phyloP scores from a whole-genome alignment of 768 basidiomycete species.

The Naematelia aurantialba region DNA sequence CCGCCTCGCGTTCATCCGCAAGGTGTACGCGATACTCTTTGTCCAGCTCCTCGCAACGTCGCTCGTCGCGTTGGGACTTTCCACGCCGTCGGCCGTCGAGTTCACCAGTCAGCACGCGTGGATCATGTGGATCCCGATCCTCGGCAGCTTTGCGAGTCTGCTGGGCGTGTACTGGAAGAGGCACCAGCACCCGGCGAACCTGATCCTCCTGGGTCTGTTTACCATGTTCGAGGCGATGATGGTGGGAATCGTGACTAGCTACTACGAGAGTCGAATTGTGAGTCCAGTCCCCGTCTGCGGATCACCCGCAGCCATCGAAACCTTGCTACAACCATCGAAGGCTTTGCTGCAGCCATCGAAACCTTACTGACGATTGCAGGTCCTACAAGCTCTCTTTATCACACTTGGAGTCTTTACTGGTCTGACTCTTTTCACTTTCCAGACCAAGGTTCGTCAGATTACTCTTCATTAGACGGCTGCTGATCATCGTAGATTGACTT shows the following conservation, averaged over 20 bases:
- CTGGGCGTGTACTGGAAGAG: slow-evolving; percentile 86
- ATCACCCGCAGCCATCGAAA: not conserved
- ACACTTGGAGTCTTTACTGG: slow-evolving; percentile 91
- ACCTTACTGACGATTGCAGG: slow-evolving; percentile 52
- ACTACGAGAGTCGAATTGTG: slow-evolving; percentile 47
- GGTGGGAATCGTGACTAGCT: slow-evolving; percentile 71
- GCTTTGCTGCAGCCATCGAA: slow-evolving; percentile 37
- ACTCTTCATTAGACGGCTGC: not conserved
- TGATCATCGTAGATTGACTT: slow-evolving; percentile 72
- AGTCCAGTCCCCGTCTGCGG: slow-evolving; percentile 58
- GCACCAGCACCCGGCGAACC: slow-evolving; percentile 81
- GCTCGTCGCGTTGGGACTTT: slow-evolving; percentile 69
- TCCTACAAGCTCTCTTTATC: slow-evolving; percentile 86
- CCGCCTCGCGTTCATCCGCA: slow-evolving; percentile 73
- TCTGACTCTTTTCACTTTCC: slow-evolving; percentile 88
- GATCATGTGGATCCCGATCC: slow-evolving; percentile 52
- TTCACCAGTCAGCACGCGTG: slow-evolving; percentile 78
- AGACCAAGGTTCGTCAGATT: slow-evolving; percentile 68
- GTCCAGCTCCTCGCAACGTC: slow-evolving; percentile 63
- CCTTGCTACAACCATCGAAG: slow-evolving; percentile 59
- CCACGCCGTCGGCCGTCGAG: slow-evolving; percentile 60
- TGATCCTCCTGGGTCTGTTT: slow-evolving; percentile 77
- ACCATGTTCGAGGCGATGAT: slow-evolving; percentile 87
- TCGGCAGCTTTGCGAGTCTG: slow-evolving; percentile 71
- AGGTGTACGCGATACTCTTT: slow-evolving; percentile 61